Percentiles rank a stretch among this genome's conserved stretches.
phyloP scores from a whole-genome alignment of 768 basidiomycete genomes.

The Naganishia randhawae region DNA sequence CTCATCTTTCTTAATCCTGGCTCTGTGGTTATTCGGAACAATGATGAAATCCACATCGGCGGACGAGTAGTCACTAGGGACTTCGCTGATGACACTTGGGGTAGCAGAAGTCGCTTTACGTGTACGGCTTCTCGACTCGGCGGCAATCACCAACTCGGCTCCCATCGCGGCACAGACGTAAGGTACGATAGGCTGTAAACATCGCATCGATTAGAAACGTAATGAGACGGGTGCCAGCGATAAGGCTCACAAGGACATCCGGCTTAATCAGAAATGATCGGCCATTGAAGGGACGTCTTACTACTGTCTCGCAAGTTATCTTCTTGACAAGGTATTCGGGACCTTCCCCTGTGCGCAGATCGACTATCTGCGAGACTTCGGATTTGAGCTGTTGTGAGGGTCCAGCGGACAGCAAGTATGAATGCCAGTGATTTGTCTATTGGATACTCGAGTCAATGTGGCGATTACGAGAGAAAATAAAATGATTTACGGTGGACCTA shows the following conservation, averaged over 20 bases:
- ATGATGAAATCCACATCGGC: slow-evolving; percentile 33
- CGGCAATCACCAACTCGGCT: slow-evolving; percentile 57
- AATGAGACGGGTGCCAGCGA: slow-evolving; percentile 40
- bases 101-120: slow-evolving; percentile 10
- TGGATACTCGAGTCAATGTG: not conserved
- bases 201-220: not conserved
- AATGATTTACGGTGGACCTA: not conserved
- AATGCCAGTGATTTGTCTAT: slow-evolving; percentile 58
- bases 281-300: slow-evolving; percentile 20
- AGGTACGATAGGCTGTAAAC: slow-evolving; percentile 55
- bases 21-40: slow-evolving; percentile 20
- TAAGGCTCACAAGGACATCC: not conserved
- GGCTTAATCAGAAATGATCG: slow-evolving; percentile 6
- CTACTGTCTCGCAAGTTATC: not conserved
- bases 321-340: not conserved
- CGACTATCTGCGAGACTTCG: slow-evolving; percentile 56
- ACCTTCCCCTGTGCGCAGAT: slow-evolving; percentile 56
- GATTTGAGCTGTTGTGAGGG: slow-evolving; percentile 53
- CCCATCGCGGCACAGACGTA: slow-evolving; percentile 74
- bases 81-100: slow-evolving; percentile 1
- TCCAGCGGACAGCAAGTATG: slow-evolving; percentile 61
- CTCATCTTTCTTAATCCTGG: slow-evolving; percentile 9
- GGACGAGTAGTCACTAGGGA: slow-evolving; percentile 34
- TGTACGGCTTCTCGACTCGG: not conserved
- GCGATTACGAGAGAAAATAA: not conserved